These are phyloP conservation scores for Cystofilobasidium bisporidii DNA, from an alignment of 768 basidiomycete genomes.

Conservation along the genomic window DNA sequence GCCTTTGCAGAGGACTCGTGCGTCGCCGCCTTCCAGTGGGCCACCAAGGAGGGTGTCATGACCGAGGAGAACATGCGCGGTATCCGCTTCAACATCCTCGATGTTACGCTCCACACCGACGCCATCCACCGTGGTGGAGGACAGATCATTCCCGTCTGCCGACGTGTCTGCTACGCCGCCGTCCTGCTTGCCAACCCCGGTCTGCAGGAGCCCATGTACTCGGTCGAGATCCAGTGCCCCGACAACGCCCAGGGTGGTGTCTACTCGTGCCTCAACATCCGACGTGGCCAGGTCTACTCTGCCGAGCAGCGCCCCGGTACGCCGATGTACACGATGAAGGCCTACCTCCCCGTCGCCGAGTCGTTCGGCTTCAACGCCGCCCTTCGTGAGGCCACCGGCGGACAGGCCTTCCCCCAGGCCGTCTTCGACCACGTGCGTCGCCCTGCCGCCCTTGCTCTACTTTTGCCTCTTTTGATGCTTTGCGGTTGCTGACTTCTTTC, in stretches of 20 bases:
- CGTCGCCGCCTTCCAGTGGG: slow-evolving; percentile 99
- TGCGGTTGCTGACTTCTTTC: not conserved
- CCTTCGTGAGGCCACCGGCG: slow-evolving; percentile 79
- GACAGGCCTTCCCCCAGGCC: slow-evolving; percentile 95
- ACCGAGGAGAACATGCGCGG: slow-evolving; percentile 99
- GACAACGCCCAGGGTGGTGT: slow-evolving; percentile 96
- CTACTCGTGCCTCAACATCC: slow-evolving; percentile 72
- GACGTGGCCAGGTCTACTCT: slow-evolving; percentile 95
- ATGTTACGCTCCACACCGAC: slow-evolving; percentile 90
- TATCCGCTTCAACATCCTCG: slow-evolving; percentile 86
- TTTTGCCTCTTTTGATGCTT: not conserved
- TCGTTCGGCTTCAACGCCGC: slow-evolving; percentile 94
- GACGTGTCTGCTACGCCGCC: slow-evolving; percentile 92
- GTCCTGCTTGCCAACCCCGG: slow-evolving; percentile 80
- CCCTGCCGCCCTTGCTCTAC: too few relatives aligned
- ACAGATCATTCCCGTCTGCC: slow-evolving; percentile 89
- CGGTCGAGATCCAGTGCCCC: slow-evolving; percentile 96
- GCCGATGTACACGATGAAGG: slow-evolving; percentile 99
- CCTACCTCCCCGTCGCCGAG: slow-evolving; percentile 44
- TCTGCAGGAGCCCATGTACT: slow-evolving; percentile 91
- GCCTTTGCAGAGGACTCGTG: slow-evolving; percentile 99
- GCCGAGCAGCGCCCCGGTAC: slow-evolving; percentile 96
- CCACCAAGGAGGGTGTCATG: slow-evolving; percentile 93
- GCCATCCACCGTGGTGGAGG: slow-evolving; percentile 99
- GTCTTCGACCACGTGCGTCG: slow-evolving; percentile 56